Evolutionary conservation across 306 rosid genomes (phyloP).

Genomic region (Styphnolobium japonicum): DNA sequence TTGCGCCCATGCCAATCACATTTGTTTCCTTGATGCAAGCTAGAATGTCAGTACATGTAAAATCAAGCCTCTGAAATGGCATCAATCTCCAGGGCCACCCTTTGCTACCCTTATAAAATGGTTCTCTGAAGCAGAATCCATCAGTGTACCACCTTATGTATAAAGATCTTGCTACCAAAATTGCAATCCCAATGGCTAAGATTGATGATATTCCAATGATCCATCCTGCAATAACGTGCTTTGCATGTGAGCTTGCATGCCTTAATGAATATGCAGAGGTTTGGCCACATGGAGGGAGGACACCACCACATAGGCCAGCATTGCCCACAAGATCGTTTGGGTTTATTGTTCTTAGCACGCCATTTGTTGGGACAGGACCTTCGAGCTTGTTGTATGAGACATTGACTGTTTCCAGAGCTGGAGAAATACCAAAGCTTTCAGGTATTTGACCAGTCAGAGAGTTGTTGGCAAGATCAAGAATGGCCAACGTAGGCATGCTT

Average conservation of each 20-base stretch:
- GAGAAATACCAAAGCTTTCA: slow-evolving; percentile 70
- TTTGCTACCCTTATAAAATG: slow-evolving; percentile 58
- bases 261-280: slow-evolving; percentile 34
- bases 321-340: slow-evolving; percentile 77
- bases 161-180: slow-evolving; percentile 52
- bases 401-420: slow-evolving; percentile 81
- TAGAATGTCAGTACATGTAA: slow-evolving; percentile 71
- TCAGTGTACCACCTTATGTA: slow-evolving; percentile 70
- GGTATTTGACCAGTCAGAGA: slow-evolving; percentile 83
- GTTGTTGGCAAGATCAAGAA: slow-evolving; percentile 89
- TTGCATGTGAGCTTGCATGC: slow-evolving; percentile 41
- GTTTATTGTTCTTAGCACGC: slow-evolving; percentile 68
- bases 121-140: slow-evolving; percentile 64
- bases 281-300: slow-evolving; percentile 69
- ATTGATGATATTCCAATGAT: slow-evolving; percentile 62
- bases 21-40: slow-evolving; percentile 82
- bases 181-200: slow-evolving; percentile 47
- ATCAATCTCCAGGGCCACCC: slow-evolving; percentile 97
- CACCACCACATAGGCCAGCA: slow-evolving; percentile 70
- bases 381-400: slow-evolving; percentile 77
- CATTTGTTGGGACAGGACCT: slow-evolving; percentile 83
- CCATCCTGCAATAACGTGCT: slow-evolving; percentile 60
- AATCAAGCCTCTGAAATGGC: slow-evolving; percentile 89
- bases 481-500: slow-evolving; percentile 77
- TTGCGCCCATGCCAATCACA: slow-evolving; percentile 82